phyloP scores from a whole-genome alignment of 1,284 basidiomycete species.

The Cutaneotrichosporon sp. region DNA sequence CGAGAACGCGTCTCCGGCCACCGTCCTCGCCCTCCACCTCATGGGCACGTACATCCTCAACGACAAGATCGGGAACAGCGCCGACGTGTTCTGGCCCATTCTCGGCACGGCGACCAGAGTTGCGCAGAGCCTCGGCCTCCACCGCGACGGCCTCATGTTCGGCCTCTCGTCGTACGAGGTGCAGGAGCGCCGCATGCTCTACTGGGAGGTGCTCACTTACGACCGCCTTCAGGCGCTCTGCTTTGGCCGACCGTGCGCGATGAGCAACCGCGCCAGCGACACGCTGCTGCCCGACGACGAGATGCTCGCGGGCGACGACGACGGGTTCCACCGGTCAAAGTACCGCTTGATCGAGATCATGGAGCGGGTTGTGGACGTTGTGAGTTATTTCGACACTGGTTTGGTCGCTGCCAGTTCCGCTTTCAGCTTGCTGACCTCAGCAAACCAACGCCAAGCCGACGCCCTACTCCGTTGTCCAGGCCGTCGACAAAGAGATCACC shows the following conservation, averaged over 20 bases:
- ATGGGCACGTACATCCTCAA: constrained; percentile 52
- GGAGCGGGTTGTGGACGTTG: constrained; percentile 50
- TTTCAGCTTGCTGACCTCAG: constrained; percentile 20
- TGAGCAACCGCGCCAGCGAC: constrained; percentile 41
- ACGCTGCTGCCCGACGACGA: constrained; percentile 40
- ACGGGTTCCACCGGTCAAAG: constrained; percentile 46
- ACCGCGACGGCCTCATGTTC: constrained; percentile 49
- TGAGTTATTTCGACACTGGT: constrained; percentile 18
- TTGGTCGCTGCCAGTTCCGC: no score
- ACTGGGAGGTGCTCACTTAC: constrained; percentile 52
- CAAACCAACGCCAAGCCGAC: constrained; percentile 48
- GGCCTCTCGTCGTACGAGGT: constrained; percentile 46
- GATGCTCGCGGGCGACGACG: constrained; percentile 33
- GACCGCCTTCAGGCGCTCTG: constrained; percentile 51
- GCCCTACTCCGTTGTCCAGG: constrained; percentile 34
- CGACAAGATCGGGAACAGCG: constrained; percentile 46
- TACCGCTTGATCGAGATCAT: constrained; percentile 45
- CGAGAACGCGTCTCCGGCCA: constrained; percentile 47
- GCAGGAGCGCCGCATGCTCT: constrained; percentile 48
- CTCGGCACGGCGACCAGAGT: constrained; percentile 48
- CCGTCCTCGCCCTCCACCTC: constrained; percentile 49
- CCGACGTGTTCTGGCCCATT: constrained; percentile 53
- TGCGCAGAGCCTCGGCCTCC: constrained; percentile 48
- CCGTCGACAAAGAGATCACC: constrained; percentile 45
- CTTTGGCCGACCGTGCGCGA: constrained; percentile 48